A percentile compares a stretch with the other conserved stretches of the same genome.
phyloP scores from a whole-genome alignment of 345 rosid species.

The Populus alba region DNA sequence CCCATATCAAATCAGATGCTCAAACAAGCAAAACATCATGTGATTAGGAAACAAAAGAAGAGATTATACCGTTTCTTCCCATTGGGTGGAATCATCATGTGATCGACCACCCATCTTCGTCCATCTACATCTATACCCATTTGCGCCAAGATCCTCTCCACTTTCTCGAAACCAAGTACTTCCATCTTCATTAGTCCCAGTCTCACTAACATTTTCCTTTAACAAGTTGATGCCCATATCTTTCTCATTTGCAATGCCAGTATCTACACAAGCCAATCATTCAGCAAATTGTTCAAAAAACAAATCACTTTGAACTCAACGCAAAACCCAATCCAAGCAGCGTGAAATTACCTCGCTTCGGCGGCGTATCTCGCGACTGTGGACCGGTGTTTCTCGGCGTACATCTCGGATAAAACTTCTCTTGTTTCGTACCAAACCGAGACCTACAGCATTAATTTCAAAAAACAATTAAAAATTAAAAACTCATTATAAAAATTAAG shows the following conservation, averaged over 20 bases:
- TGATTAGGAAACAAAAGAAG: constrained; percentile 5
- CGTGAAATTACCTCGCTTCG: constrained; percentile 68
- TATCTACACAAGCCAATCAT: constrained; percentile 49
- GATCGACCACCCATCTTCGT: constrained; percentile 91
- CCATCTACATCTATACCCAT: constrained; percentile 97
- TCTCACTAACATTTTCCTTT: constrained; percentile 74
- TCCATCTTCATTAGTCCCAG: constrained; percentile 90
- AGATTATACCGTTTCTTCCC: constrained; percentile 83
- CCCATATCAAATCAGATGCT: constrained; percentile 5
- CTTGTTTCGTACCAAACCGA: constrained; percentile 64
- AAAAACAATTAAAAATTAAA: background rate
- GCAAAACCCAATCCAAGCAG: background rate
- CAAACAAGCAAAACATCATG: constrained; percentile 6
- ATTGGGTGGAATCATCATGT: constrained; percentile 74
- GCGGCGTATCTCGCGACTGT: constrained; percentile 86
- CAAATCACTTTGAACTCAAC: background rate
- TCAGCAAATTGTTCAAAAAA: background rate
- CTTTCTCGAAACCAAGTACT: constrained; percentile 89
- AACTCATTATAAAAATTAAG: too few species aligned
- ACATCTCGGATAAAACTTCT: constrained; percentile 75
- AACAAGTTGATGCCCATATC: constrained; percentile 92
- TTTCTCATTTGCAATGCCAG: constrained; percentile 97
- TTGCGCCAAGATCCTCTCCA: constrained; percentile 77
- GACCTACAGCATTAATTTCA: constrained; percentile 41
- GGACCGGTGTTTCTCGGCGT: constrained; percentile 83